Percentiles rank a stretch among this genome's conserved stretches.
Conservation (phyloP, 1,139 yeast genomes). For the Kurtzmaniella quercitrusa region DNA sequence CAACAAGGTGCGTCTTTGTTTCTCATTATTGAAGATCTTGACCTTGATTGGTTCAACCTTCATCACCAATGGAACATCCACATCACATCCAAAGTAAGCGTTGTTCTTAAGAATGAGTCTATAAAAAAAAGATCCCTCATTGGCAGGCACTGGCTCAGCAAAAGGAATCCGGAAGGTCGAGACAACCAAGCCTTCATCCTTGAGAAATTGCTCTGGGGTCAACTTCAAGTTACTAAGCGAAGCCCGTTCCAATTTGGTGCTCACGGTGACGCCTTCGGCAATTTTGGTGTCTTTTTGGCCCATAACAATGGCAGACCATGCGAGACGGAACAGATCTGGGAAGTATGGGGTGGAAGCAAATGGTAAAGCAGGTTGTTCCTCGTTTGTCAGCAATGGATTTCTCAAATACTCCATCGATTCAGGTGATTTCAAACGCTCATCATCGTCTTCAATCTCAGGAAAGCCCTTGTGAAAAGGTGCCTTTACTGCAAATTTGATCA, state of each 20-base stretch:
- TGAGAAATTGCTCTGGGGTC: conserved; percentile 43
- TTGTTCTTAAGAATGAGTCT: conserved; percentile 61
- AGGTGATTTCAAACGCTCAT: conserved; percentile 32
- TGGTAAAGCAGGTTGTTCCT: conserved; percentile 64
- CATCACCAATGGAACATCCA: conserved; percentile 64
- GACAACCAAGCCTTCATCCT: conserved; percentile 47
- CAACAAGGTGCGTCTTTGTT: conserved; percentile 14
- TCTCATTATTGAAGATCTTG: conserved; percentile 9
- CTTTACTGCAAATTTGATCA: conserved; percentile 69
- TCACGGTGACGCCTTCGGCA: conserved; percentile 59
- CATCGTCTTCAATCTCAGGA: conserved; percentile 43
- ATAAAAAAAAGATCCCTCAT: conserved; percentile 59
- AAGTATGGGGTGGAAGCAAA: conserved; percentile 66
- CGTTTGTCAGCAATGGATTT: conserved; percentile 67
- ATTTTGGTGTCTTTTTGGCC: conserved; percentile 76
- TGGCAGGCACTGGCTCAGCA: conserved; percentile 67
- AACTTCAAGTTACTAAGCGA: conserved; percentile 55
- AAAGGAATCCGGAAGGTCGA: conserved; percentile 75
- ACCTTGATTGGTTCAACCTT: conserved; percentile 45
- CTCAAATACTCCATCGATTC: conserved; percentile 63
- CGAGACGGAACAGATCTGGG: conserved; percentile 51
- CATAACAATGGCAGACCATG: conserved; percentile 68
- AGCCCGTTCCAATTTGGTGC: conserved; percentile 43
- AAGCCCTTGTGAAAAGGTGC: conserved; percentile 64
- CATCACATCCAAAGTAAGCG: conserved; percentile 67